These are phyloP conservation scores for Acidomyces sp. DNA, from an alignment of 495 filamentous ascomycete genomes.

Conservation along the genomic window DNA sequence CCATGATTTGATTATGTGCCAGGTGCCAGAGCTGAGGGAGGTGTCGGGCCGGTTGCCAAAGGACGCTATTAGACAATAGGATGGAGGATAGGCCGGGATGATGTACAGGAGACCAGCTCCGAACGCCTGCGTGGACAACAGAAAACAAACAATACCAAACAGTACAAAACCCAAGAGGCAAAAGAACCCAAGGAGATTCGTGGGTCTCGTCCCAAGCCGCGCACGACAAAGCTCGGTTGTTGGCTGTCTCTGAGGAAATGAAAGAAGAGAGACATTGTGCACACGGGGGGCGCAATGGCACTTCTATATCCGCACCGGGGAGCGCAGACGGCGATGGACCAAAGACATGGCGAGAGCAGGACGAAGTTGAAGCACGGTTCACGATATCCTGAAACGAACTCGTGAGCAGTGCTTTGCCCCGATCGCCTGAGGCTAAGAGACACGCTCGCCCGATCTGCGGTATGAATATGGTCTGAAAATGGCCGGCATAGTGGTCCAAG, in stretches of 20 bases:
- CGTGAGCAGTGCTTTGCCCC: constrained; percentile 14
- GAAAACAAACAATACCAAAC: constrained; percentile 14
- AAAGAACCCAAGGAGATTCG: constrained; percentile 19
- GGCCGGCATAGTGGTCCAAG: too few relatives aligned
- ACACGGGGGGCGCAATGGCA: constrained; percentile 1
- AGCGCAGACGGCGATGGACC: too few relatives aligned
- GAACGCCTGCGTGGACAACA: constrained; percentile 4
- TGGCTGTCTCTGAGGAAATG: constrained; percentile 7
- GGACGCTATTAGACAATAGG: constrained; percentile 12
- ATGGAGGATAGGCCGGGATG: constrained; percentile 1
- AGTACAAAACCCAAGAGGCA: too few relatives aligned
- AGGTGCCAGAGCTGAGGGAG: constrained; percentile 20
- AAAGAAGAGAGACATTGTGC: constrained; percentile 1
- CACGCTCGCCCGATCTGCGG: too few relatives aligned
- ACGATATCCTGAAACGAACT: constrained; percentile 21
- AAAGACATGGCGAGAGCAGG: too few relatives aligned
- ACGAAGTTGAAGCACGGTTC: too few relatives aligned
- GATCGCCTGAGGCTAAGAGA: too few relatives aligned
- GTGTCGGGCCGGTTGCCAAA: not conserved
- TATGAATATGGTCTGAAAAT: too few relatives aligned
- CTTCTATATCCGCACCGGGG: constrained; percentile 15
- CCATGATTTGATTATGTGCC: constrained; percentile 16
- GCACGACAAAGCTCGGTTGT: constrained; percentile 6
- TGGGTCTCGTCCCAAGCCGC: constrained; percentile 17
- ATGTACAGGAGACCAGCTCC: constrained; percentile 21